Percentiles rank a stretch among this genome's conserved stretches.
phyloP scores from a whole-genome alignment of 371 early-diverging fungal species.

The Capillidium heterosporum region DNA sequence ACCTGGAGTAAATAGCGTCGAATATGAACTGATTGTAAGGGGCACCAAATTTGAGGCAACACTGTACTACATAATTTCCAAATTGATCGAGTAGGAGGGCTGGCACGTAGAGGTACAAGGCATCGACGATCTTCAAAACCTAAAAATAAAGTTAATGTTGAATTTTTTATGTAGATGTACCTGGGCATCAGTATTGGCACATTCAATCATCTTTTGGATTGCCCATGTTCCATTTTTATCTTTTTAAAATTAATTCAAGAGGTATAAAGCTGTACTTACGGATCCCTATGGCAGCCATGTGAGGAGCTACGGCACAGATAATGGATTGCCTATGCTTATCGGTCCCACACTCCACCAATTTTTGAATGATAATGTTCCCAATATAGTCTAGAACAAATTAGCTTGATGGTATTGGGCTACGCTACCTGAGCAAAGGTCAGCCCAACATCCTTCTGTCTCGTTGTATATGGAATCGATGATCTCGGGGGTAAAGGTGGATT shows the following conservation, averaged over 20 bases:
- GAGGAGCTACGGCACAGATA: constrained; percentile 52
- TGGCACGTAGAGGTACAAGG: constrained; percentile 61
- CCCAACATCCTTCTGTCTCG: constrained; percentile 3
- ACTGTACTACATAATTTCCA: constrained; percentile 96
- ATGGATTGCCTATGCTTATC: constrained; percentile 44
- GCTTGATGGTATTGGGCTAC: constrained; percentile 11
- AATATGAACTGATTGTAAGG: constrained; percentile 78
- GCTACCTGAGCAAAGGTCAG: constrained; percentile 4
- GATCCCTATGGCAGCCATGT: constrained; percentile 79
- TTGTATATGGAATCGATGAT: constrained; percentile 5
- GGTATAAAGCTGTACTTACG: constrained; percentile 20
- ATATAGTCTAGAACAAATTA: constrained; percentile 63
- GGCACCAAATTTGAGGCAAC: constrained; percentile 69
- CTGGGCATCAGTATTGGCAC: constrained; percentile 30
- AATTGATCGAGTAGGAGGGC: constrained; percentile 85
- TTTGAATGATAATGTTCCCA: constrained; percentile 90
- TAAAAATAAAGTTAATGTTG: constrained; percentile 18
- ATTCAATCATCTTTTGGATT: constrained; percentile 89
- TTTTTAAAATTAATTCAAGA: not conserved
- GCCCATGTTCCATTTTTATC: constrained; percentile 95
- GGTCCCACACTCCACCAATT: constrained; percentile 60
- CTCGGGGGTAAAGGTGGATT: constrained; percentile 15
- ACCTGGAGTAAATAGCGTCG: constrained; percentile 74
- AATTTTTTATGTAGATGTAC: not conserved
- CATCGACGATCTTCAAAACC: constrained; percentile 42